Percentiles rank a stretch among this genome's conserved stretches.
Evolutionary conservation across 805 yeast species (phyloP).

Genomic region (Yamadazyma laniorum): DNA sequence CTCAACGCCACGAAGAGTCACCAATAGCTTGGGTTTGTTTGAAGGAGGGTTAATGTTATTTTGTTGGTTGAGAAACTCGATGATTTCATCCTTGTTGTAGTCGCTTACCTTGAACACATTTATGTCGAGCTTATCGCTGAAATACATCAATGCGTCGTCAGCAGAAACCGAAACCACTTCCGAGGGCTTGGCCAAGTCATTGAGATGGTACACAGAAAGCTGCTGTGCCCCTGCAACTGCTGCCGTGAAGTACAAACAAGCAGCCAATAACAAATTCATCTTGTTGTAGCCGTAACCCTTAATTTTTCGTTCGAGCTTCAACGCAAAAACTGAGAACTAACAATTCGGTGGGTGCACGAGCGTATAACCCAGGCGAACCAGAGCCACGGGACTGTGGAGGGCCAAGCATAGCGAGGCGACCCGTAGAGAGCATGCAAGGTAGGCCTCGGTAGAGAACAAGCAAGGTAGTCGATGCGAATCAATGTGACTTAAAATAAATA

Average conservation of each 20-base stretch:
- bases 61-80: slow-evolving; percentile 24
- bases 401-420: too few species aligned
- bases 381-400: too few species aligned
- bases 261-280: slow-evolving; percentile 5
- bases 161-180: slow-evolving; percentile 1
- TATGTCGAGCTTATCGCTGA: slow-evolving; percentile 37
- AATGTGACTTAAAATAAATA: too few species aligned
- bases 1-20: slow-evolving; percentile 45
- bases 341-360: too few species aligned
- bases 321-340: not conserved
- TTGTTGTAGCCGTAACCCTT: slow-evolving; percentile 3
- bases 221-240: not conserved
- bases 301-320: not conserved
- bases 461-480: too few species aligned
- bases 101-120: slow-evolving; percentile 14
- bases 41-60: slow-evolving; percentile 6
- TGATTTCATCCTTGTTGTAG: slow-evolving; percentile 17
- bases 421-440: too few species aligned
- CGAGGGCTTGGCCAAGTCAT: slow-evolving; percentile 4
- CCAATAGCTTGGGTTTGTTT: slow-evolving; percentile 30
- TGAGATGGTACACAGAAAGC: slow-evolving; percentile 9
- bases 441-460: too few species aligned
- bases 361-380: too few species aligned
- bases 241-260: not conserved
- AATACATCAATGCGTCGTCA: slow-evolving; percentile 38